phyloP scores from a whole-genome alignment of 495 filamentous ascomycete species.

The Thermothielavioides terrestris region DNA sequence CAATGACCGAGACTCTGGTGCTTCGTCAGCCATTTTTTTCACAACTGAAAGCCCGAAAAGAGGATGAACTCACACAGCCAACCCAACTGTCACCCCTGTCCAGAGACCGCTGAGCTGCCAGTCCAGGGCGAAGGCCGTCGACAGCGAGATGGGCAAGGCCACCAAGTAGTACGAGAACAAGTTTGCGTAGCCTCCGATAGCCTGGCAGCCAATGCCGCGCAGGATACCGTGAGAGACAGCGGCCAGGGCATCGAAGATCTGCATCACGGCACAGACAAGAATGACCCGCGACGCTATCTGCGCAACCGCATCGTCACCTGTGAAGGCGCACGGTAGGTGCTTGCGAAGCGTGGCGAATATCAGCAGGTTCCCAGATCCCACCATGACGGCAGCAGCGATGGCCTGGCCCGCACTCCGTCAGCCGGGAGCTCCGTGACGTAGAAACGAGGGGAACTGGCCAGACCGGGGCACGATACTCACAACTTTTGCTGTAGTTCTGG shows the following conservation, averaged over 20 bases:
- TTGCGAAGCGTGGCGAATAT: constrained; percentile 43
- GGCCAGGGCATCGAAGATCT: constrained; percentile 68
- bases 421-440: not conserved
- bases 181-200: constrained; percentile 70
- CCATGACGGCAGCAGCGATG: constrained; percentile 27
- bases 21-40: not conserved
- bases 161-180: constrained; percentile 71
- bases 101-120: constrained; percentile 67
- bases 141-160: constrained; percentile 67
- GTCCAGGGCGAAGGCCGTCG: constrained; percentile 54
- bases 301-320: constrained; percentile 62
- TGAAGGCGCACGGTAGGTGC: constrained; percentile 62
- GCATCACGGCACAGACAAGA: constrained; percentile 66
- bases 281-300: constrained; percentile 56
- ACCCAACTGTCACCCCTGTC: constrained; percentile 56
- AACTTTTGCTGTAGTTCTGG: constrained; percentile 53
- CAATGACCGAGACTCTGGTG: constrained; percentile 16
- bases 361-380: constrained; percentile 61
- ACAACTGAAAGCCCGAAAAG: not conserved
- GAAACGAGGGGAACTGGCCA: not conserved
- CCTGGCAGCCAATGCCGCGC: constrained; percentile 68
- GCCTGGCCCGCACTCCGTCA: constrained; percentile 7
- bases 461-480: constrained; percentile 20
- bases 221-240: constrained; percentile 66
- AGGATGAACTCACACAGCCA: constrained; percentile 33